These are phyloP conservation scores for Diplotaxis tenuifolia DNA, from an alignment of 345 rosid species.

Conservation along the genomic window DNA sequence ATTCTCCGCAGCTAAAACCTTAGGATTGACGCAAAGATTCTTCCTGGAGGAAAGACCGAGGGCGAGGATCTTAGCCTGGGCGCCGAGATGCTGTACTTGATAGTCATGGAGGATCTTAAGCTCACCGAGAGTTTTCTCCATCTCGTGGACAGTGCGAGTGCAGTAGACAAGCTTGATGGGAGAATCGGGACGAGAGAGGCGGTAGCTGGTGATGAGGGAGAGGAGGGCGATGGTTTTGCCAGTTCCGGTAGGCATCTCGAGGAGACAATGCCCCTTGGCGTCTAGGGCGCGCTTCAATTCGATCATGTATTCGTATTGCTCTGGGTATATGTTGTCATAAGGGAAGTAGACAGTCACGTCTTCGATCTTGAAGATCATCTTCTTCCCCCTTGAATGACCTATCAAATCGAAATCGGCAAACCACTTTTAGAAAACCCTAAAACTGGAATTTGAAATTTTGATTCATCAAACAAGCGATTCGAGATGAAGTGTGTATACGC, in stretches of 20 bases:
- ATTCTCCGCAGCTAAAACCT: conserved; percentile 76
- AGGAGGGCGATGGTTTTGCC: conserved; percentile 96
- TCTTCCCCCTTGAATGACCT: conserved; percentile 17
- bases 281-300: conserved; percentile 93
- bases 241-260: conserved; percentile 99
- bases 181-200: conserved; percentile 61
- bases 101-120: conserved; percentile 72
- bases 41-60: conserved; percentile 83
- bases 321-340: conserved; percentile 91
- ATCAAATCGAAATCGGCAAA: not conserved
- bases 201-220: conserved; percentile 86
- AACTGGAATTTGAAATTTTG: conserved; percentile 3
- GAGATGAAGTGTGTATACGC: not conserved
- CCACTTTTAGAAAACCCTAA: conserved; percentile 1
- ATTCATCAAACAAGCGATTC: conserved; percentile 1
- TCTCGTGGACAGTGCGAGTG: conserved; percentile 97
- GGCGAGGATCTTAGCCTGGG: conserved; percentile 72
- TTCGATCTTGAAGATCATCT: conserved; percentile 86
- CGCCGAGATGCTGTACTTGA: conserved; percentile 64
- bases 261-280: conserved; percentile 96
- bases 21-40: conserved; percentile 82
- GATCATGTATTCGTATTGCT: conserved; percentile 88
- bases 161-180: conserved; percentile 88
- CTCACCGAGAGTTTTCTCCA: conserved; percentile 96
- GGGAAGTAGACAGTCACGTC: conserved; percentile 89